phyloP scores from a whole-genome alignment of 345 rosid genomes.

The Populus euphratica region DNA sequence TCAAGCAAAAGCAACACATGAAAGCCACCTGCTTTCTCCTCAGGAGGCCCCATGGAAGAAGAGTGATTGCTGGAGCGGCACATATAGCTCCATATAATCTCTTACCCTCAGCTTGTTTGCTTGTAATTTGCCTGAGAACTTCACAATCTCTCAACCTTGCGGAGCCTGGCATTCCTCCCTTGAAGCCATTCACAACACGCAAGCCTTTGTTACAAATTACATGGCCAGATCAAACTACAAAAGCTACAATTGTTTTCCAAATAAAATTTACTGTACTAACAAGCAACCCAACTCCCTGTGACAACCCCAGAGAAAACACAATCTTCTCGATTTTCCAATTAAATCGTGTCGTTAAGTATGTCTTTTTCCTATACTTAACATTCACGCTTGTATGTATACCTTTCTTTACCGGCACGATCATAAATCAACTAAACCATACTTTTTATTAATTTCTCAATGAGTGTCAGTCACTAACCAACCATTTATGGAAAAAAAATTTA shows the following conservation, averaged over 20 bases:
- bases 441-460: too few relatives aligned
- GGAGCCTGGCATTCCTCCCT: constrained; percentile 99
- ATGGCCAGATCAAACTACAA: neutral
- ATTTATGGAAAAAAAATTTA: too few relatives aligned
- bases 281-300: too few relatives aligned
- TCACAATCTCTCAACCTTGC: constrained; percentile 77
- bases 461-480: too few relatives aligned
- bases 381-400: too few relatives aligned
- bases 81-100: constrained; percentile 84
- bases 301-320: neutral
- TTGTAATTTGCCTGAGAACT: constrained; percentile 56
- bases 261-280: neutral
- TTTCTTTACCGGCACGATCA: too few relatives aligned
- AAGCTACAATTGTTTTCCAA: neutral
- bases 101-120: constrained; percentile 72
- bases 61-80: constrained; percentile 90
- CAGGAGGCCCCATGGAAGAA: constrained; percentile 94
- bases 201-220: neutral
- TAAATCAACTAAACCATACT: too few relatives aligned
- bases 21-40: constrained; percentile 58
- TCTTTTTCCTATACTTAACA: too few relatives aligned
- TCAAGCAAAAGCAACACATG: constrained; percentile 10
- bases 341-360: too few relatives aligned
- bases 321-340: too few relatives aligned
- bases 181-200: constrained; percentile 8